These are phyloP conservation scores for Venturia oleaginea DNA, from an alignment of 2,329 filamentous ascomycete genomes.

Conservation along the genomic window DNA sequence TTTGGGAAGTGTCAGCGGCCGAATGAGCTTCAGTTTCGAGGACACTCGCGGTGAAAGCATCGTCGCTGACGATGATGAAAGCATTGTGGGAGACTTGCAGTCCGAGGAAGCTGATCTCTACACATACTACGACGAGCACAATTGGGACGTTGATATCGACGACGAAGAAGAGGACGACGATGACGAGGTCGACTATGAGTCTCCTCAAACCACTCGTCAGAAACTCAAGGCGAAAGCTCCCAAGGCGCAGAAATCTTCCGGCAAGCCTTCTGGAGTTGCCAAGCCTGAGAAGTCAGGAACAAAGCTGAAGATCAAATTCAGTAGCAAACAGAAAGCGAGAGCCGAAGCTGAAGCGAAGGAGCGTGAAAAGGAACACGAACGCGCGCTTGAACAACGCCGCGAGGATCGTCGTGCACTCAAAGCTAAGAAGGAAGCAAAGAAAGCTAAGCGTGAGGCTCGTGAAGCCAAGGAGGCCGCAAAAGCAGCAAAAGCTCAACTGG, in stretches of 20 bases:
- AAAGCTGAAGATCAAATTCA: constrained; percentile 20
- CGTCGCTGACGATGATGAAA: constrained; percentile 26
- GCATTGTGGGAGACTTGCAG: neutral
- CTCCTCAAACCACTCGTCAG: constrained; percentile 17
- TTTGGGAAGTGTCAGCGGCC: constrained; percentile 42
- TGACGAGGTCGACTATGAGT: constrained; percentile 20
- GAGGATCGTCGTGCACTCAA: constrained; percentile 4
- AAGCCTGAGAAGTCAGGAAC: constrained; percentile 12
- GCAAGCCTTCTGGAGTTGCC: neutral
- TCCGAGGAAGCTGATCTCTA: constrained; percentile 5
- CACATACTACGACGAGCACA: constrained; percentile 18
- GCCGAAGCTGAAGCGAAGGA: constrained; percentile 20
- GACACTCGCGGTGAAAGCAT: constrained; percentile 50
- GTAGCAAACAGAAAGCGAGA: constrained; percentile 18
- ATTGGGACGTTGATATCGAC: constrained; percentile 19
- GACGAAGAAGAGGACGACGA: constrained; percentile 33
- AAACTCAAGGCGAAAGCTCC: constrained; percentile 14
- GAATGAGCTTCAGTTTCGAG: constrained; percentile 68
- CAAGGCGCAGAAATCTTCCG: constrained; percentile 15
- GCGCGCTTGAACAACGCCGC: neutral
- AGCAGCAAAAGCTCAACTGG: neutral
- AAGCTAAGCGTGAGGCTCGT: neutral
- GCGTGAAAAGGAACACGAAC: constrained; percentile 8
- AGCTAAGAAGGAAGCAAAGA: constrained; percentile 4
- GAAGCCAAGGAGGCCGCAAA: constrained; percentile 9